phyloP scores from a whole-genome alignment of 768 basidiomycete genomes.

The Lactifluus volemus region DNA sequence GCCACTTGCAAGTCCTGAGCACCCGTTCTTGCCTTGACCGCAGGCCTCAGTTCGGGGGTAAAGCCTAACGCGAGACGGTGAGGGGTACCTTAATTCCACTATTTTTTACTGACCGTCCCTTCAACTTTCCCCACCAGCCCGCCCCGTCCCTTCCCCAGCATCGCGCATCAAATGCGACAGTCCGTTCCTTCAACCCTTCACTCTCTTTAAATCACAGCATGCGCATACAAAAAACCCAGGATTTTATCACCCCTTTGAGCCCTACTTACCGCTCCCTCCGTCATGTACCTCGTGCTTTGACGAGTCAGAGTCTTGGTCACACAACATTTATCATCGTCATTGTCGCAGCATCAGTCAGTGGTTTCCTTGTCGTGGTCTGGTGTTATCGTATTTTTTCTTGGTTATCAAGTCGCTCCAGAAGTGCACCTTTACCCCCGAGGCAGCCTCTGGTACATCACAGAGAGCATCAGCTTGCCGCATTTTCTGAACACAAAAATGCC shows the following conservation, averaged over 20 bases:
- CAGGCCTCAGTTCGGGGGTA: neutral
- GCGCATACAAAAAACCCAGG: neutral
- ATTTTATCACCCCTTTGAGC: neutral
- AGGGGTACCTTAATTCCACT: too few relatives aligned
- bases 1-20: neutral
- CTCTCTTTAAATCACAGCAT: neutral
- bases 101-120: too few relatives aligned
- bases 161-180: conserved; percentile 3
- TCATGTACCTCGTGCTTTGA: neutral
- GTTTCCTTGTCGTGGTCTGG: conserved; percentile 31
- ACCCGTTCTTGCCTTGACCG: neutral
- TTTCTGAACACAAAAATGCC: conserved; percentile 26
- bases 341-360: conserved; percentile 36
- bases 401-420: conserved; percentile 24
- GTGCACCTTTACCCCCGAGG: conserved; percentile 50
- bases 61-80: too few relatives aligned
- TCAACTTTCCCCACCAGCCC: too few relatives aligned
- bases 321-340: conserved; percentile 44
- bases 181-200: neutral
- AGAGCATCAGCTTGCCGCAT: conserved; percentile 38
- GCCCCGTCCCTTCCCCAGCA: neutral
- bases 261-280: neutral
- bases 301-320: neutral
- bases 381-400: conserved; percentile 33
- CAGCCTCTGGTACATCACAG: conserved; percentile 59